Base-by-base conservation (phyloP, 2,329 filamentous ascomycete species). In the Cryoendolithus antarcticus region DNA sequence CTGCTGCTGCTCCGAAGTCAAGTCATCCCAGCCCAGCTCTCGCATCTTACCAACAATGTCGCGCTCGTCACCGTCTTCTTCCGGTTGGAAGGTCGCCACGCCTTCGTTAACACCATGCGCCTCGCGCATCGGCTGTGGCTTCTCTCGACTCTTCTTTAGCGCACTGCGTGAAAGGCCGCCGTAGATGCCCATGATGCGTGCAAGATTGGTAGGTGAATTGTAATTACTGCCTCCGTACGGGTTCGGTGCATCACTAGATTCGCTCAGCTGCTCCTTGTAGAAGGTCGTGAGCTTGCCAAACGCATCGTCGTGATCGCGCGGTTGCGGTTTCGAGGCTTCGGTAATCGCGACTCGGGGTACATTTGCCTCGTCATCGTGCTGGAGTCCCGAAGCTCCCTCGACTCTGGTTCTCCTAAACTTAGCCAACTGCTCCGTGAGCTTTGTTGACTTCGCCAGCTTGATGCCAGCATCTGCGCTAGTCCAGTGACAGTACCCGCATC, bases 401-500 rank as follows among this genome's bases (percentile, higher is more conserved):
- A 34, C 41, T 12, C 46, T 46, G 50, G 31, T 41, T 34, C 51
- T 55, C 32, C 54, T 54, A 10, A 51, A 37, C 36, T 49, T 54
- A 34, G 48, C 47, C 28, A 61, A 38, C 58, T 98, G 91, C 21
- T 74, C 71, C 48, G 84, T 80, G 45, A 98, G 86, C 44, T 86
- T 85, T 43, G 84, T 91, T 7, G 83, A 78, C 51, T 89, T 56
- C 53, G 89, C 85, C 56, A 98, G 93, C 52, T 84, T 77, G 59
- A 98, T 80, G 30, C 82, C 86, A 32, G 93, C 83, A 56, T 98
- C 91, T 38, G 81, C 72, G 1, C 86, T 89, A 45, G 77, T 85
- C 91, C 91, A 98, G 60, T 83, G 79, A 66, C 91, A 98, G 62
- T 93, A 93, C 37, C 79, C 77, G 65, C 91, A 98, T 30, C 80